Percentiles rank a stretch among this genome's conserved stretches.
Evolutionary conservation across 345 rosid species (phyloP).

Genomic region (Camelina hispida): DNA sequence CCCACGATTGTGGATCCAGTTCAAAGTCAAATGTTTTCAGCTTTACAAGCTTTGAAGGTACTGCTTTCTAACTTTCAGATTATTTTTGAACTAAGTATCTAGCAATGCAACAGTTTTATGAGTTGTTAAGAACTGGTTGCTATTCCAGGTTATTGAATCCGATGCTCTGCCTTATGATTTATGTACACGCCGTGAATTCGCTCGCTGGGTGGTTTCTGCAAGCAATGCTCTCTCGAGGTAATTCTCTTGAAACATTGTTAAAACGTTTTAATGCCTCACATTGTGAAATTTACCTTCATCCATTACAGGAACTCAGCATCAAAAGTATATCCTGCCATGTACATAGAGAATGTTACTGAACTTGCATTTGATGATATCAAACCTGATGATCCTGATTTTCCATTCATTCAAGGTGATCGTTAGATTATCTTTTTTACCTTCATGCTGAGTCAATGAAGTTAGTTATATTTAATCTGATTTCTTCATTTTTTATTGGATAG

Average conservation of each 20-base stretch:
- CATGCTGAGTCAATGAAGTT: constrained; percentile 8
- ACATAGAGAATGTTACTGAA: constrained; percentile 85
- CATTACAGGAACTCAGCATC: constrained; percentile 70
- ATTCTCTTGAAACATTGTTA: too few species aligned
- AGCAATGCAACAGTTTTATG: background rate
- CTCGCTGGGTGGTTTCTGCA: constrained; percentile 90
- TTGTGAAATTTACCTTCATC: constrained; percentile 28
- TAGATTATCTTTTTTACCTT: background rate
- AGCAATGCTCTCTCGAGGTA: constrained; percentile 82
- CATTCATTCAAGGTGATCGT: constrained; percentile 90
- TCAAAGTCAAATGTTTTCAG: constrained; percentile 82
- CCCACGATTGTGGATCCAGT: constrained; percentile 76
- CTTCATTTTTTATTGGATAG: constrained; percentile 41
- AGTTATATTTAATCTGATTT: constrained; percentile 15
- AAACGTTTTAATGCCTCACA: background rate
- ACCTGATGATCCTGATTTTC: constrained; percentile 88
- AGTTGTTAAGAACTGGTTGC: constrained; percentile 1
- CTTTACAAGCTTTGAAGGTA: constrained; percentile 89
- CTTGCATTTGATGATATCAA: constrained; percentile 91
- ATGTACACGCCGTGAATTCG: constrained; percentile 91
- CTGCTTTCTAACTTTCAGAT: constrained; percentile 6
- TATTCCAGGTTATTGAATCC: constrained; percentile 74
- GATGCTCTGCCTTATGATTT: constrained; percentile 75
- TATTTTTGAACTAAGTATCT: background rate
- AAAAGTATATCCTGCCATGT: constrained; percentile 96